These are phyloP conservation scores for Trametes villosa DNA, from an alignment of 768 basidiomycete genomes.

Conservation along the genomic window DNA sequence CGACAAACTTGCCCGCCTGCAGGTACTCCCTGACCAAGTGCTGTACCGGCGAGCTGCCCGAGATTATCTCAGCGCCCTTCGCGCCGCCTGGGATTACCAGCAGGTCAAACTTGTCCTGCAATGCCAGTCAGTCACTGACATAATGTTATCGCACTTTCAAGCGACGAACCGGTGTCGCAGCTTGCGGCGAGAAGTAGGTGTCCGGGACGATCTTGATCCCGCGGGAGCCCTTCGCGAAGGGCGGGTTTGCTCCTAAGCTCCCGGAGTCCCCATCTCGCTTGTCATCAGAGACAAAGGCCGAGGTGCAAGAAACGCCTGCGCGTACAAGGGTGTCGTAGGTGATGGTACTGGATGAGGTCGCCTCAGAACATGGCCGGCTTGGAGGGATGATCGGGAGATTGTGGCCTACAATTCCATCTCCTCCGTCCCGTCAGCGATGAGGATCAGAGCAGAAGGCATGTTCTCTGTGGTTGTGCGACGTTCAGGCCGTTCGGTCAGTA, in stretches of 20 bases:
- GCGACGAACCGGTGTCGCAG: constrained; percentile 26
- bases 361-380: background rate
- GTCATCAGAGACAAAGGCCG: constrained; percentile 56
- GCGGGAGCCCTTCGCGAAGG: constrained; percentile 66
- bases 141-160: background rate
- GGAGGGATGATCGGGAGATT: background rate
- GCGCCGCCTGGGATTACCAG: constrained; percentile 80
- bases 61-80: constrained; percentile 76
- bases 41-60: constrained; percentile 61
- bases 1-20: constrained; percentile 59
- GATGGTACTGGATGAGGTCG: constrained; percentile 59
- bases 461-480: background rate
- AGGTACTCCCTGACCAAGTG: constrained; percentile 63
- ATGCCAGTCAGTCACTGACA: background rate
- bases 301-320: constrained; percentile 67
- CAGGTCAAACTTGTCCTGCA: constrained; percentile 67
- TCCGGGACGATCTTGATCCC: constrained; percentile 78
- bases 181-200: constrained; percentile 39
- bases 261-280: constrained; percentile 26
- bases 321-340: constrained; percentile 83
- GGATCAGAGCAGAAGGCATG: constrained; percentile 63
- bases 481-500: no score
- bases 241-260: constrained; percentile 39
- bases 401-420: constrained; percentile 85
- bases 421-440: constrained; percentile 84